Percentiles rank a stretch among this genome's conserved stretches.
phyloP scores from a whole-genome alignment of 441 rosid genomes.

The Euphorbia schlechtendalii region DNA sequence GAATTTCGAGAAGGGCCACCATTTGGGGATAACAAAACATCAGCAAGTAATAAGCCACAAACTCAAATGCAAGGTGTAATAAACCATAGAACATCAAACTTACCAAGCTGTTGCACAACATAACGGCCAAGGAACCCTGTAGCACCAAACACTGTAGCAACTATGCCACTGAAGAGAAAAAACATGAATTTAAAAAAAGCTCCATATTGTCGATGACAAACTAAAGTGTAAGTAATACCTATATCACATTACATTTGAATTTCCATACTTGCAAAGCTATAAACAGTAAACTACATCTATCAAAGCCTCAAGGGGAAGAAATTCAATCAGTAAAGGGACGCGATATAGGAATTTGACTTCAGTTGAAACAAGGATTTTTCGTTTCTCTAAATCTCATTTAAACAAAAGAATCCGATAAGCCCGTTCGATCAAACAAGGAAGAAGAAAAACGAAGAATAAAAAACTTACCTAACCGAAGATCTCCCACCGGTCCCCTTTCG shows the following conservation, averaged over 20 bases:
- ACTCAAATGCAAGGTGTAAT: not conserved
- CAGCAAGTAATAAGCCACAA: not conserved
- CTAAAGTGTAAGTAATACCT: not conserved
- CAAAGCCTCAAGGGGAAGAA: not conserved
- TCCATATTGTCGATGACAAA: not conserved
- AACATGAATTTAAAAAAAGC: not conserved
- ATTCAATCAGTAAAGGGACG: not conserved
- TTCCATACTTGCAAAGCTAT: not conserved
- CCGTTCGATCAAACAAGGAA: too few relatives aligned
- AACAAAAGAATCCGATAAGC: not conserved
- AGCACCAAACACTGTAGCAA: constrained; percentile 97
- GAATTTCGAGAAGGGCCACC: not conserved
- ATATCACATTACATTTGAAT: not conserved
- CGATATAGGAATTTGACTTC: not conserved
- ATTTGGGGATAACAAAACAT: not conserved
- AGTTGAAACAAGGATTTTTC: not conserved
- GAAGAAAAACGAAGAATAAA: not conserved
- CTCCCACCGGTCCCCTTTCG: constrained; percentile 99
- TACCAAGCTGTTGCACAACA: constrained; percentile 98
- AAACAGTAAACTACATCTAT: not conserved
- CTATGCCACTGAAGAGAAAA: constrained; percentile 60
- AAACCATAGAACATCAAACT: constrained; percentile 22
- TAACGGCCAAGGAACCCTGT: constrained; percentile 99
- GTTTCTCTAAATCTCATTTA: not conserved
- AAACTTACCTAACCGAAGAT: constrained; percentile 90